phyloP scores from a whole-genome alignment of 805 yeast species.

The Candida quercuum region DNA sequence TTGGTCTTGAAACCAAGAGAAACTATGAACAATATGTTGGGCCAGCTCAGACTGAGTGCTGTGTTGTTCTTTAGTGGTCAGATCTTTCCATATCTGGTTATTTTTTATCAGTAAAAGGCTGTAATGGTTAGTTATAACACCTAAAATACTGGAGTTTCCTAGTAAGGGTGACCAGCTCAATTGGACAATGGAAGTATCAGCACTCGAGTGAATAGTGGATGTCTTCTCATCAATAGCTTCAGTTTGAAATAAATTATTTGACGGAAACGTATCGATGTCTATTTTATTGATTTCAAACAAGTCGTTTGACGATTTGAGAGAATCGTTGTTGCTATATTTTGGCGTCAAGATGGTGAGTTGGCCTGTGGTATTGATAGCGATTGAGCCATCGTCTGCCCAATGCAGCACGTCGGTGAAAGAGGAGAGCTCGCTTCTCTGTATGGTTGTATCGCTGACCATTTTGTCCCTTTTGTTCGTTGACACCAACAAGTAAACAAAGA shows the following conservation, averaged over 20 bases:
- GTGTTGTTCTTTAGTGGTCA: slow-evolving; percentile 4
- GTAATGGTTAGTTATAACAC: slow-evolving; percentile 15
- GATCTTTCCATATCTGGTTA: slow-evolving; percentile 10
- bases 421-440: slow-evolving; percentile 16
- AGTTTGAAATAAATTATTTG: slow-evolving; percentile 6
- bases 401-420: slow-evolving; percentile 8
- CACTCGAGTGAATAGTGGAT: slow-evolving; percentile 11
- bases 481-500: no score
- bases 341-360: slow-evolving; percentile 19
- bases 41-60: slow-evolving; percentile 13
- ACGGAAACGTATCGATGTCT: slow-evolving; percentile 11
- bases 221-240: slow-evolving; percentile 15
- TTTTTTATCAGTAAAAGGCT: slow-evolving; percentile 13
- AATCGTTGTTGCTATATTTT: slow-evolving; percentile 10
- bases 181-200: slow-evolving; percentile 9
- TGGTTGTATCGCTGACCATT: slow-evolving; percentile 6
- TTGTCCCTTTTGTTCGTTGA: no score
- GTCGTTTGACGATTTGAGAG: slow-evolving; percentile 8
- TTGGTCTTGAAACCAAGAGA: slow-evolving; percentile 15
- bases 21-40: slow-evolving; percentile 9
- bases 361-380: slow-evolving; percentile 18
- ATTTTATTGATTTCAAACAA: slow-evolving; percentile 14
- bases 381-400: slow-evolving; percentile 22
- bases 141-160: slow-evolving; percentile 12
- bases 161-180: slow-evolving; percentile 21